Evolutionary conservation across 192 early-diverging fungal genomes (phyloP), one percentile per base, ranked within the genome.

Genomic region (Phlyctochytrium planicorne): DNA sequence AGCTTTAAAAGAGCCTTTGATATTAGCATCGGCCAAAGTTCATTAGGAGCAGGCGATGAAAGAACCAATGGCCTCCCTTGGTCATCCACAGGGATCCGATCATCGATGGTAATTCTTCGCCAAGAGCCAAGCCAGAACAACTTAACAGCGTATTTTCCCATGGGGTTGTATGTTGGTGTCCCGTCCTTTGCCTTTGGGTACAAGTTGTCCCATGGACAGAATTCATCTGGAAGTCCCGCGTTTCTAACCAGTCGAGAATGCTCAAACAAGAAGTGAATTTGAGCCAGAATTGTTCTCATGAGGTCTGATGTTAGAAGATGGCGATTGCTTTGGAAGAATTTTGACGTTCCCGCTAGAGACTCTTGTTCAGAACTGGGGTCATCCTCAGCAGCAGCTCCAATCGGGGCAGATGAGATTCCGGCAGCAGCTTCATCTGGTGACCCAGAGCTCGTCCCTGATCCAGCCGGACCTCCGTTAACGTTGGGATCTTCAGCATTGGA

Each of bases 131-230:
- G 68, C 82, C 84, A 87, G 59, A 72, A 85, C 25, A 88, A 67
- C 72, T 87, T 87, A 30, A 88, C 84, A 3, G 75, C 73, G 67
- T 86, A 88, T 68, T 87, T 82, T 23, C 86, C 86, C 29, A 70
- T 75, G 2, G 77, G 35, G 59, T 85, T 88, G 65, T 84, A 85
- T 60, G 56, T 66, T 20, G 86, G 86, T 32, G 81, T 60, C 20
- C 85, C 86, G 68, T 88, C 86, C 57, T 87, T 87, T 25, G 65
- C 70, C 61, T 87, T 87, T 31, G 86, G 86, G 60, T 82, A 87
- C 32, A 88, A 73, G 32, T 77, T 72, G 40, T 88, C 86, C 86
- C 86, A 88, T n/a, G 83, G 81, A 3, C 55, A 34, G 63, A 80
- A 81, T 56, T 80, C 81, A 53, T 84, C 78, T 33, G 63, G 57